Base-by-base conservation (phyloP, 2,329 filamentous ascomycete species). In the Endocalyx cinctus region DNA sequence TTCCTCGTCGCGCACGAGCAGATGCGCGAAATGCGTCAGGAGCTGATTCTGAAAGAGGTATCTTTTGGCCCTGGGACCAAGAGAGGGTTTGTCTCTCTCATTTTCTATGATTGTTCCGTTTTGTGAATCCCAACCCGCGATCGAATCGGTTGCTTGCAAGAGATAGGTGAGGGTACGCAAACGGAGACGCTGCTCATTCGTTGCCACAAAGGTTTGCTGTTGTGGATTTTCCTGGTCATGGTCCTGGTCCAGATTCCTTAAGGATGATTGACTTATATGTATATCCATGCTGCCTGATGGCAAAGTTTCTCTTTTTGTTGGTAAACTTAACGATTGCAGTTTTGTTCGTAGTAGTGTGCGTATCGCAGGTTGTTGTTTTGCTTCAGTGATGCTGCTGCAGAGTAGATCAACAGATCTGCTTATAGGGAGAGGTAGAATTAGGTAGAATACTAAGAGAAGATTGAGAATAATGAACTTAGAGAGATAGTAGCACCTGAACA, bases 141-240 rank as follows among this genome's bases (percentile, higher is more conserved):
- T 22, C 25, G 31, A 4, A 12, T 34, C 29, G 25, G 32, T 34
- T 5, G 28, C 13, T 15, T 29, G 17, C 11, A 34, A 27, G 5
- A 34, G 26, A n/a, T 17, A 4, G 17, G 25, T 34, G 4, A 34
- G 18, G 12, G 32, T 29, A 7, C 32, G 32, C 13, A 34, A 34
- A 3, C 17, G 3, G 2, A 22, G 26, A 4, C 32, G 17, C 26
- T 34, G 18, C 17, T 29, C 17, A 5, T 20, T 14, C 4, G 32
- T 34, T 8, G 29, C n/a, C n/a, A 27, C 14, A 34, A 34, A 2
- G 17, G 17, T 22, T 4, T 10, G 10, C 4, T 8, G 5, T 13
- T 5, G 20, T 8, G 20, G n/a, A n/a, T 23, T 14, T 27, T n/a
- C 15, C 10, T 26, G 23, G 23, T 10, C n/a, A n/a, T 11, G 5